Percentiles rank a stretch among this genome's conserved stretches.
phyloP scores from a whole-genome alignment of 2,329 filamentous ascomycete species.

The Hypomyces perniciosus region DNA sequence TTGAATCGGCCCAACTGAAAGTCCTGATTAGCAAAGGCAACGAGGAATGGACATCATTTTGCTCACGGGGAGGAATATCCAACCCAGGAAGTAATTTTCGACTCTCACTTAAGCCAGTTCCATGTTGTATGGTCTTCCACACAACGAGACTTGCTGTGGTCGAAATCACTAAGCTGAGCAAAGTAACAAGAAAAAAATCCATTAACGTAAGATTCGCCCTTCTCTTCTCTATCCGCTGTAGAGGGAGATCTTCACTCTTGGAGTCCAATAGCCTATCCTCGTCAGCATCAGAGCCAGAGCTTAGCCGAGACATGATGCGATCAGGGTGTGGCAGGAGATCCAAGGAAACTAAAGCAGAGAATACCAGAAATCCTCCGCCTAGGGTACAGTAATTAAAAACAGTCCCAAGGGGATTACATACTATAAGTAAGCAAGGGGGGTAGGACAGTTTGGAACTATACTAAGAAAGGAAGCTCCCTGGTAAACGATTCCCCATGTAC shows the following conservation, averaged over 20 bases:
- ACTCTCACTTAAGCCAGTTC: neutral
- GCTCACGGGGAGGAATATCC: slow-evolving; percentile 5
- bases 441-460: neutral
- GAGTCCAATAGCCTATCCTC: slow-evolving; percentile 4
- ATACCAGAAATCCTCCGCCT: no score
- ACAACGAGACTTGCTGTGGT: slow-evolving; percentile 3
- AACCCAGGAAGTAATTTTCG: neutral
- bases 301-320: slow-evolving; percentile 5
- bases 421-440: no score
- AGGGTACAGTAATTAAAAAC: no score
- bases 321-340: neutral
- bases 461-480: neutral
- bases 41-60: neutral
- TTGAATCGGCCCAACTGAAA: slow-evolving; percentile 5
- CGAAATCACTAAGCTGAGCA: slow-evolving; percentile 2
- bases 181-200: neutral
- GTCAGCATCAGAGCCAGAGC: slow-evolving; percentile 3
- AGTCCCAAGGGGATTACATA: no score
- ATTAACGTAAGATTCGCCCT: neutral
- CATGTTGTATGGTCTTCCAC: neutral
- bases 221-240: neutral
- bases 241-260: slow-evolving; percentile 1
- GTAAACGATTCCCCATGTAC: neutral
- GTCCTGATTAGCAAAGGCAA: neutral
- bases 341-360: neutral